phyloP scores from a whole-genome alignment of 495 filamentous ascomycete genomes.

The Aspergillus cristatus region DNA sequence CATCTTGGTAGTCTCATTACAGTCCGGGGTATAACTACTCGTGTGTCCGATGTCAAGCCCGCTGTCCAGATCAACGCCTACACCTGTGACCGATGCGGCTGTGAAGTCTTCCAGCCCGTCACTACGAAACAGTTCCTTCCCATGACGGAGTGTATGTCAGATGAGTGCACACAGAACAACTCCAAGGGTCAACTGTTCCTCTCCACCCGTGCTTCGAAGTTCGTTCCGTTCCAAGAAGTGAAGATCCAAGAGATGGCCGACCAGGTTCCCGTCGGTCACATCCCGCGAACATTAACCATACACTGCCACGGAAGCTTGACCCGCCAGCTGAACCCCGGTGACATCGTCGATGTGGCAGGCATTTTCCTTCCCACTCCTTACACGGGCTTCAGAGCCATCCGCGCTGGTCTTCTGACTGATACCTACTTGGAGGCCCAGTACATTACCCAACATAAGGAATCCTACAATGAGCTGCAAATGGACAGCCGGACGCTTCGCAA shows the following conservation, averaged over 20 bases:
- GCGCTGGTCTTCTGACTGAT: slow-evolving; percentile 87
- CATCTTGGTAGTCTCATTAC: slow-evolving; percentile 91
- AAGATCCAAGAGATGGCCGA: slow-evolving; percentile 98
- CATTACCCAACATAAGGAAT: slow-evolving; percentile 92
- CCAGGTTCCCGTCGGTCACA: slow-evolving; percentile 95
- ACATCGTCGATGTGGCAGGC: slow-evolving; percentile 85
- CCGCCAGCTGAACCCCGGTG: slow-evolving; percentile 81
- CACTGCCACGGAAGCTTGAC: slow-evolving; percentile 82
- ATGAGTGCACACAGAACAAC: slow-evolving; percentile 84
- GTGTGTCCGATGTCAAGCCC: slow-evolving; percentile 96
- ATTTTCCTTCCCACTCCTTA: slow-evolving; percentile 97
- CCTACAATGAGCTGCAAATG: slow-evolving; percentile 78
- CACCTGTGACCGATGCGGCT: slow-evolving; percentile 91
- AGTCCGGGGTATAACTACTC: slow-evolving; percentile 85
- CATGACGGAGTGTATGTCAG: slow-evolving; percentile 72
- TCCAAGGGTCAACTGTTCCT: slow-evolving; percentile 87
- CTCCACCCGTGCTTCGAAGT: slow-evolving; percentile 91
- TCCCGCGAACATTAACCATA: slow-evolving; percentile 80
- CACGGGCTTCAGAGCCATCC: slow-evolving; percentile 94
- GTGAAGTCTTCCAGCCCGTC: slow-evolving; percentile 95
- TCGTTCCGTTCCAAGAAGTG: slow-evolving; percentile 94
- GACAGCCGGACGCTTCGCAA: slow-evolving; percentile 68
- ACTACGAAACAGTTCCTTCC: slow-evolving; percentile 84
- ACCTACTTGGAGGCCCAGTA: slow-evolving; percentile 95
- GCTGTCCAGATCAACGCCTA: slow-evolving; percentile 96